Conservation (phyloP, 345 rosid genomes). For the Bruguiera gymnorhiza region DNA sequence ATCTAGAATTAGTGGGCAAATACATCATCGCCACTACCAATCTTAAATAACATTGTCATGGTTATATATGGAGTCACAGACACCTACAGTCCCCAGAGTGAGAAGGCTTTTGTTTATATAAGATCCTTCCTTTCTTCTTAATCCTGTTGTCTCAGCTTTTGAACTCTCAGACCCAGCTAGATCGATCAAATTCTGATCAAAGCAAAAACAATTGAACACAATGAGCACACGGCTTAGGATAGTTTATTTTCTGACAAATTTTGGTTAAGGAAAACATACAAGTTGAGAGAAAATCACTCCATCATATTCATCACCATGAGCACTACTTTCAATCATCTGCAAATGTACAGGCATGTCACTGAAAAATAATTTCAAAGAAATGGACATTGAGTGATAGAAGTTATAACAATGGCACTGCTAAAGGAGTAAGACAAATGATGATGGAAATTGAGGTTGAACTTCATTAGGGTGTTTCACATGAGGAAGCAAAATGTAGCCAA, state of each 20-base stretch:
- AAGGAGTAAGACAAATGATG: not conserved
- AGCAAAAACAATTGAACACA: constrained; percentile 21
- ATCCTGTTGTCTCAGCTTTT: constrained; percentile 97
- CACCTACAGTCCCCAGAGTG: constrained; percentile 94
- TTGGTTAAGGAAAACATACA: constrained; percentile 45
- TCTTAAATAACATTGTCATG: not conserved
- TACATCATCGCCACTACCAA: constrained; percentile 19
- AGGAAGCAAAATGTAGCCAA: not conserved
- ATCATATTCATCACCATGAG: constrained; percentile 87
- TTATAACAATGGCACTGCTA: not conserved
- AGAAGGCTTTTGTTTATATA: constrained; percentile 99
- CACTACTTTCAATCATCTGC: constrained; percentile 99
- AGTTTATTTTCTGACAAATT: constrained; percentile 10
- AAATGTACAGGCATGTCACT: constrained; percentile 23
- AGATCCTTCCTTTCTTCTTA: constrained; percentile 97
- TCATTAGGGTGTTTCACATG: not conserved
- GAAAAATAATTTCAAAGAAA: constrained; percentile 9
- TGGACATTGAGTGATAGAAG: not conserved
- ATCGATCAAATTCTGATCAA: constrained; percentile 84
- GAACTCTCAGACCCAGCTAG: constrained; percentile 99
- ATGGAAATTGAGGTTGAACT: not conserved
- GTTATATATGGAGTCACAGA: constrained; percentile 2
- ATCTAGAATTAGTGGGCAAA: not conserved
- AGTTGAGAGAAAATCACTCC: constrained; percentile 99
- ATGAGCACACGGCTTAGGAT: constrained; percentile 6